Percentiles rank a stretch among this genome's conserved stretches.
These are phyloP conservation scores for Smallanthus sonchifolius DNA, from an alignment of 129 eudicot species.

Conservation along the genomic window DNA sequence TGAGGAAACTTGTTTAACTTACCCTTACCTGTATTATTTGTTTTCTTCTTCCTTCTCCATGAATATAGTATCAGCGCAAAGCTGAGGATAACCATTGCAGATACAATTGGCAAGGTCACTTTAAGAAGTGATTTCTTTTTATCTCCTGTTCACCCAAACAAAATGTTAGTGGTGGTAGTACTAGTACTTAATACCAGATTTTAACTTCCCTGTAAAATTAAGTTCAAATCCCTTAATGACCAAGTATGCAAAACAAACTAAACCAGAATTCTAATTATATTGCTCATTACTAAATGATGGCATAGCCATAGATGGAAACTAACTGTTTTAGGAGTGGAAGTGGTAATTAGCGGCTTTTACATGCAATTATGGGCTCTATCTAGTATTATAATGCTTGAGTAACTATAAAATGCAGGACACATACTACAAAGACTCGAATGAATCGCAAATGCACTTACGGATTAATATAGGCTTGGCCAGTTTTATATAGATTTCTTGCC, in stretches of 20 bases:
- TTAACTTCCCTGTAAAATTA: background rate
- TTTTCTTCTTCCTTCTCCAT: background rate
- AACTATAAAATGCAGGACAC: background rate
- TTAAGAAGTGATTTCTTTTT: background rate
- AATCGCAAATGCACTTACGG: constrained; percentile 16
- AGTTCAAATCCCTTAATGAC: background rate
- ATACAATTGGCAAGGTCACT: background rate
- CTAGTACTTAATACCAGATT: background rate
- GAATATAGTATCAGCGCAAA: background rate
- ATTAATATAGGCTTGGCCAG: constrained; percentile 9
- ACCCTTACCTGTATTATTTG: background rate
- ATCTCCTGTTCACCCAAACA: too few relatives aligned
- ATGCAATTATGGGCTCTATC: background rate
- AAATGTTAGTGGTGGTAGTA: too few relatives aligned
- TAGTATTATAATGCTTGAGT: background rate
- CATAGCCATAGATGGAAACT: background rate
- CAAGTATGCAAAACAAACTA: background rate
- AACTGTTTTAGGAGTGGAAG: background rate
- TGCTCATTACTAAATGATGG: background rate
- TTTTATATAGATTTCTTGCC: constrained; percentile 39
- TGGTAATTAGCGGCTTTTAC: background rate
- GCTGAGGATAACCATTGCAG: background rate
- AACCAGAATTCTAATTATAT: background rate
- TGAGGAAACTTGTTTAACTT: background rate
- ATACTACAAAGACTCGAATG: background rate